phyloP scores from a whole-genome alignment of 495 filamentous ascomycete genomes.

The Lindgomyces ingoldianus region DNA sequence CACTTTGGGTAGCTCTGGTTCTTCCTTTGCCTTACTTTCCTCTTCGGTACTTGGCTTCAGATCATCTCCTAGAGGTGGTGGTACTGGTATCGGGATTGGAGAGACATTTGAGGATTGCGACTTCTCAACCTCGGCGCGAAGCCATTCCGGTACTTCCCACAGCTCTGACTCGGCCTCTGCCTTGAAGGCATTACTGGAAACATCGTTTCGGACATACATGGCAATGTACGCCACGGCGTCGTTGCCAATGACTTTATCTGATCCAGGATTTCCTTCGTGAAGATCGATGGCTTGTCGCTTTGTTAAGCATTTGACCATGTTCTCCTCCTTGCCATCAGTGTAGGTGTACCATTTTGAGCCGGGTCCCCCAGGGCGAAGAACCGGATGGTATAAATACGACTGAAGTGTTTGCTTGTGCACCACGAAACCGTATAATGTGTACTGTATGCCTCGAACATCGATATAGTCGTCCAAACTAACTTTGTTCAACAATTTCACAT shows the following conservation, averaged over 20 bases:
- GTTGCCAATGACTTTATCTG: conserved; percentile 49
- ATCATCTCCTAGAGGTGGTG: conserved; percentile 9
- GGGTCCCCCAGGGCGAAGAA: conserved; percentile 60
- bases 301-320: conserved; percentile 58
- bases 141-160: conserved; percentile 38
- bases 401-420: conserved; percentile 63
- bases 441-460: conserved; percentile 50
- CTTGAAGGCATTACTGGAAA: conserved; percentile 37
- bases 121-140: conserved; percentile 30
- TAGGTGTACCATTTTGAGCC: conserved; percentile 63
- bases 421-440: conserved; percentile 63
- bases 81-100: background rate
- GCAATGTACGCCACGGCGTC: conserved; percentile 61
- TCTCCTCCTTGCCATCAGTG: conserved; percentile 56
- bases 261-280: conserved; percentile 51
- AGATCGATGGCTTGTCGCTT: conserved; percentile 57
- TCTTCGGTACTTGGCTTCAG: conserved; percentile 1
- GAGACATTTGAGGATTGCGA: conserved; percentile 3
- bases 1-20: conserved; percentile 3
- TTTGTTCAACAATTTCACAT: conserved; percentile 60
- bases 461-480: conserved; percentile 59
- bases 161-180: conserved; percentile 15
- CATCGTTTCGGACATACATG: conserved; percentile 61
- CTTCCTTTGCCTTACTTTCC: conserved; percentile 9
- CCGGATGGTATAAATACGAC: conserved; percentile 62